Evolutionary conservation across 768 basidiomycete genomes (phyloP), one percentile per base, ranked within the genome.

Genomic region (Tylopilus sp.): DNA sequence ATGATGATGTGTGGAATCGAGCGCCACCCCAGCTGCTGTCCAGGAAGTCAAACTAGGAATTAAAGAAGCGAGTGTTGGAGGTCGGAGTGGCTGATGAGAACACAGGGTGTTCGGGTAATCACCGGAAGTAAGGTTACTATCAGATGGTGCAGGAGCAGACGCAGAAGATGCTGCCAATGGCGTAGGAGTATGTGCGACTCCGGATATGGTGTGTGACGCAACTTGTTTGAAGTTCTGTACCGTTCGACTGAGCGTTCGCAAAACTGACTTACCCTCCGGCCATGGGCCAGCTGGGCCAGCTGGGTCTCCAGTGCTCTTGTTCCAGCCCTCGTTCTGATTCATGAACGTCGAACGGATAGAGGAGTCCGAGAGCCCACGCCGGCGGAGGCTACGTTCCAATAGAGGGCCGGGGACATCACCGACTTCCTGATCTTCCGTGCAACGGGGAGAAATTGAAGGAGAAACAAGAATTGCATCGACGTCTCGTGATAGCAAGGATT

Each of bases 281-380:
- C 73, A 74, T 22, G 66, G 63, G 28, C 62, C 64, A 40, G 22
- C 25, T 31, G 40, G 45, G 34, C 45, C 56, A 36, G 17, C 37
- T 42, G 50, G 42, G 38, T 41, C 31, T 36, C 17, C 1, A 31
- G 4, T 6, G 13, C 8, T 43, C 33, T 53, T 43, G 25, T 45
- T 46, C 54, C 50, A 22, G 28, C 74, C 71, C n/a, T 75, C 76
- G 6, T 68, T 74, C 44, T 87, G 81, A 50, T 72, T 76, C 54
- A 84, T 73, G 71, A 89, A 96, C 0, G 91, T 91, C 5, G 91
- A 87, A 56, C 85, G 89, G 55, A 98, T 93, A 2, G 92, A 95
- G 1, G 93, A 95, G 67, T 98, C 96, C 2, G 90, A 92, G 45
- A 97, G 70, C 3, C 93, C 92, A 49, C 95, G 81, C 26, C 87